Conservation (phyloP, 768 basidiomycete species). For the Xanthoconium purpureum region DNA sequence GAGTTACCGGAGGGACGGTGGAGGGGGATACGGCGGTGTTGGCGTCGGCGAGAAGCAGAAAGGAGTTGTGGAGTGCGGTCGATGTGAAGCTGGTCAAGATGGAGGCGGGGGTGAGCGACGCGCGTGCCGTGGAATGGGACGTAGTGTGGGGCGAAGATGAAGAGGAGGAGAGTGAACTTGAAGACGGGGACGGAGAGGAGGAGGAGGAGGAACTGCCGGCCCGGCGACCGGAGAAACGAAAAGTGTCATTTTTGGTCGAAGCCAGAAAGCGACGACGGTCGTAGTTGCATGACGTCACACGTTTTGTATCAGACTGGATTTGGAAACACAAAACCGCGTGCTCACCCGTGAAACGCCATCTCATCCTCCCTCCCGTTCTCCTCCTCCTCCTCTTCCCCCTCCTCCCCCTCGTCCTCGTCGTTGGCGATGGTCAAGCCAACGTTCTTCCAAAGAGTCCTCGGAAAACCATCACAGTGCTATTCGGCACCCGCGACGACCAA, state of each 20-base stretch:
- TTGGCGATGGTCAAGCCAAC: constrained; percentile 52
- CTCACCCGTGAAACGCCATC: not conserved
- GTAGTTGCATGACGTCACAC: constrained; percentile 18
- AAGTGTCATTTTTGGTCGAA: constrained; percentile 46
- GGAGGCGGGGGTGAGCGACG: constrained; percentile 37
- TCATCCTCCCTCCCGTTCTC: not conserved
- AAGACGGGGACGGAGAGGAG: constrained; percentile 34
- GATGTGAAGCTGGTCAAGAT: constrained; percentile 59
- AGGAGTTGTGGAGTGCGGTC: constrained; percentile 58
- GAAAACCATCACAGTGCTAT: constrained; percentile 65
- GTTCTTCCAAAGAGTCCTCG: constrained; percentile 57
- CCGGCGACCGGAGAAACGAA: constrained; percentile 41
- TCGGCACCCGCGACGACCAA: constrained; percentile 21
- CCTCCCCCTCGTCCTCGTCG: constrained; percentile 1
- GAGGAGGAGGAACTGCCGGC: constrained; percentile 45
- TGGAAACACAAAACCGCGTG: constrained; percentile 23
- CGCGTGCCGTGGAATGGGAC: constrained; percentile 41
- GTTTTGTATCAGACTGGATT: constrained; percentile 21
- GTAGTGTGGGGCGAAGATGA: constrained; percentile 37
- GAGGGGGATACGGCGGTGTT: constrained; percentile 51
- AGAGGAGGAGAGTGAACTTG: constrained; percentile 34
- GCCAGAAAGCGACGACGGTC: constrained; percentile 10
- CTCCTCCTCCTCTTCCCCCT: not conserved
- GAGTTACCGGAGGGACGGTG: constrained; percentile 19
- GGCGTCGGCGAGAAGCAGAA: constrained; percentile 46